Base-by-base conservation (phyloP, 768 basidiomycete genomes). In the Macrolepiota dolichaula region DNA sequence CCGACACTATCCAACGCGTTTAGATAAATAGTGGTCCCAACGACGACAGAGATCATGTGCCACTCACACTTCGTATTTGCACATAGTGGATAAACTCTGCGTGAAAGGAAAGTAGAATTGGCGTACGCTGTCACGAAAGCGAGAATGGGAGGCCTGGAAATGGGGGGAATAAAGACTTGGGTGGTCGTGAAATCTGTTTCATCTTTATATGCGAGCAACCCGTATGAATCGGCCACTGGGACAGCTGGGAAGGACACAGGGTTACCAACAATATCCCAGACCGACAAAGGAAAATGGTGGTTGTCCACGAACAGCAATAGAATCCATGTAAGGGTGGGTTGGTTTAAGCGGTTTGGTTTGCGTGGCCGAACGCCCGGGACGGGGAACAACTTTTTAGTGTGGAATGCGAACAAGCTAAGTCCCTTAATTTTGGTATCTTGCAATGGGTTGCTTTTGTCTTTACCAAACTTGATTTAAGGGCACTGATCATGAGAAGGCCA, bases 61-160 rank as follows among this genome's bases (percentile, higher is more conserved):
- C 24, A 42, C 74, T 63, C 57, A 76, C 74, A 73, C 70, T 69
- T 76, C 73, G 65, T 76, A 71, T 57, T 70, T 71, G 68, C 74
- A 76, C 74, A 76, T 76, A 44, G 22, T 38, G 42, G 19, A 29
- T 17, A 51, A 36, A n/a, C 24, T 9, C 22, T 27, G 29, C 49
- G 29, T 22, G 44, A 49, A 55, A 36, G 52, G 11, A 9, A 13
- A 53, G 13, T 15, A 19, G n/a, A 54, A 47, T 38, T 19, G 36
- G 52, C 37, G 52, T 19, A 29, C 6, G 3, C 44, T 37, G 24
- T 46, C 52, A 36, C 32, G 12, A 50, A 27, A 42, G 17, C 24
- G 35, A 22, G 47, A 51, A 22, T 25, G 42, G 37, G 25, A 46
- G 44, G 50, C 13, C 25, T n/a, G 15, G 35, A 3, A 32, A 32